Conservation (phyloP, 345 rosid genomes). For the Litchi chinensis region DNA sequence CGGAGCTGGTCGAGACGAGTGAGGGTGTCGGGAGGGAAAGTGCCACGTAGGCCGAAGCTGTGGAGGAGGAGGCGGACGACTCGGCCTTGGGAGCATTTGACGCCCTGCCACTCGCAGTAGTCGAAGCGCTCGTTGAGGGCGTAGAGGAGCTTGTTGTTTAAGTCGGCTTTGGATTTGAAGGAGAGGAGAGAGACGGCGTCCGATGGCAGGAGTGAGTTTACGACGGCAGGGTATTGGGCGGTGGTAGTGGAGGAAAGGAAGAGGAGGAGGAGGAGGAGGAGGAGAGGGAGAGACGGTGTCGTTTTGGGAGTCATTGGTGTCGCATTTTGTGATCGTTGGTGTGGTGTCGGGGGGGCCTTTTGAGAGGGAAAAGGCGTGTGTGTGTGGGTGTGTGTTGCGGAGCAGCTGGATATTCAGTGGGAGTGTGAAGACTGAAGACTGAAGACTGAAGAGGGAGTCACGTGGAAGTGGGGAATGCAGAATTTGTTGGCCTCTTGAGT, state of each 20-base stretch:
- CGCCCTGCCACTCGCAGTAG: constrained; percentile 95
- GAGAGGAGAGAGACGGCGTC: constrained; percentile 81
- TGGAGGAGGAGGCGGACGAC: constrained; percentile 70
- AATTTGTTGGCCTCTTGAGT: neutral
- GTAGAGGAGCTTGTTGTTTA: constrained; percentile 70
- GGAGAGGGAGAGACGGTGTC: neutral
- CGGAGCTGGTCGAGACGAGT: constrained; percentile 94
- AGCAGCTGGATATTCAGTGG: constrained; percentile 30
- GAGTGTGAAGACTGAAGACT: neutral
- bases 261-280: constrained; percentile 24
- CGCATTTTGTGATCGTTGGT: constrained; percentile 1
- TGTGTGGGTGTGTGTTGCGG: neutral
- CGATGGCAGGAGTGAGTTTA: constrained; percentile 51
- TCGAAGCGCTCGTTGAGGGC: constrained; percentile 80
- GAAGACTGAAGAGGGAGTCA: constrained; percentile 21
- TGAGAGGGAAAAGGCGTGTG: neutral
- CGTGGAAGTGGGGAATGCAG: constrained; percentile 32
- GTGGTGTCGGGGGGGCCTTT: neutral
- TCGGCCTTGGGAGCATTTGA: constrained; percentile 78
- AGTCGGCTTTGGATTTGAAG: constrained; percentile 85
- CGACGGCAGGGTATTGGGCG: constrained; percentile 32
- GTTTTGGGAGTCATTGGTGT: constrained; percentile 11
- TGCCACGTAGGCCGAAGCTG: constrained; percentile 64
- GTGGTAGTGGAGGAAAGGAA: constrained; percentile 10
- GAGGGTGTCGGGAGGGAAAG: constrained; percentile 57